A percentile compares a stretch with the other conserved stretches of the same genome.
Evolutionary conservation across 1,284 basidiomycete genomes (phyloP).

Genomic region (Cystobasidium pallidum): DNA sequence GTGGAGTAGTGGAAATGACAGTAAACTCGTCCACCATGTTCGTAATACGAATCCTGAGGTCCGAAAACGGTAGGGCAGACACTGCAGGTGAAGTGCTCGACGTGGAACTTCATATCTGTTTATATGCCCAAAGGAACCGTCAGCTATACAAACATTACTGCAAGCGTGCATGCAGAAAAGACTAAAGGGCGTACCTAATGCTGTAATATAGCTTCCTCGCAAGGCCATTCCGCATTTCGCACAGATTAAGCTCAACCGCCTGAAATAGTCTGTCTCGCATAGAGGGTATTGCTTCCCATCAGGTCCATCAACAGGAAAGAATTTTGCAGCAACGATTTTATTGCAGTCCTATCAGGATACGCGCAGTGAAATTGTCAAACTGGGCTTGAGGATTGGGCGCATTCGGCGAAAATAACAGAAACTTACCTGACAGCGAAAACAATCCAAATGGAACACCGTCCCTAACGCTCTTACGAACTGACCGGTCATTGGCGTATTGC

Average conservation of each 20-base stretch:
- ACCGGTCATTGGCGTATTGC: conserved; percentile 51
- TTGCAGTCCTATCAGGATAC: conserved; percentile 78
- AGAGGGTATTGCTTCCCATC: conserved; percentile 85
- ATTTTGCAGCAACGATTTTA: conserved; percentile 94
- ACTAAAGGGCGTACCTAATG: conserved; percentile 77
- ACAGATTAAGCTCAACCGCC: conserved; percentile 92
- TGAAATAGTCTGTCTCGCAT: conserved; percentile 98
- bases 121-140: no score
- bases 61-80: conserved; percentile 95
- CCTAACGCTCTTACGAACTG: conserved; percentile 95
- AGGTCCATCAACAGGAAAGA: conserved; percentile 92
- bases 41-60: conserved; percentile 98
- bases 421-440: conserved; percentile 92
- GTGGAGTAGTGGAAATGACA: conserved; percentile 99
- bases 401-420: not conserved
- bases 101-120: conserved; percentile 95
- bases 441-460: conserved; percentile 91
- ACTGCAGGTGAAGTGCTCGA: conserved; percentile 99
- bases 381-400: no score
- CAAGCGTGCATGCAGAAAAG: no score
- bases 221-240: conserved; percentile 92
- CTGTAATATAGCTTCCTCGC: conserved; percentile 97
- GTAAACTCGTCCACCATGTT: conserved; percentile 93
- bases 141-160: no score
- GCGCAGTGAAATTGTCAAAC: not conserved